Evolutionary conservation across 805 yeast species (phyloP).

Genomic region (Candida yuanshanica): DNA sequence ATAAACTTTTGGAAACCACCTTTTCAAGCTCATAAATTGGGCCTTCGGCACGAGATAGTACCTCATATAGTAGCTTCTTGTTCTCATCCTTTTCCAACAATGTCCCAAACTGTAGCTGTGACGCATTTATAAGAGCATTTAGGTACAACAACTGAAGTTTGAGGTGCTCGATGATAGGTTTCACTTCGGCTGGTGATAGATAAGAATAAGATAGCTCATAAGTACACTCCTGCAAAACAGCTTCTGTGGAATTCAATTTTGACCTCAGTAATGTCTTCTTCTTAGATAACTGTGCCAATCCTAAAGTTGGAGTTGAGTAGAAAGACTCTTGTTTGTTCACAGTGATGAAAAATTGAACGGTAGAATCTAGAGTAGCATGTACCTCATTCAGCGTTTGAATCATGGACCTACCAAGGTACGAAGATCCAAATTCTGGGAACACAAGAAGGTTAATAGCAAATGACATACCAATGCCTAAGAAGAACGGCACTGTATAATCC

Average conservation of each 20-base stretch:
- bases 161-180: conserved; percentile 29
- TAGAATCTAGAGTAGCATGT: conserved; percentile 32
- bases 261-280: conserved; percentile 28
- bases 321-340: conserved; percentile 12
- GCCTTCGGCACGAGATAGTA: conserved; percentile 25
- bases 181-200: conserved; percentile 37
- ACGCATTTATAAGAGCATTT: conserved; percentile 41
- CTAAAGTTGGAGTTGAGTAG: conserved; percentile 19
- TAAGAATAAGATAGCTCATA: conserved; percentile 45
- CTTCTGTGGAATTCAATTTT: conserved; percentile 30
- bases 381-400: conserved; percentile 34
- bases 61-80: conserved; percentile 25
- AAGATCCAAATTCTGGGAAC: conserved; percentile 49
- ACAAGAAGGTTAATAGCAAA: conserved; percentile 36
- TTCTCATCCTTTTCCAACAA: conserved; percentile 19
- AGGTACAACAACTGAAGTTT: conserved; percentile 28
- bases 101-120: conserved; percentile 38
- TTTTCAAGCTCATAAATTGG: conserved; percentile 32
- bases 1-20: conserved; percentile 29
- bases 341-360: conserved; percentile 35
- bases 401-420: conserved; percentile 40
- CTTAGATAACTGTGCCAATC: conserved; percentile 29
- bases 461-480: conserved; percentile 39
- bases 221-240: conserved; percentile 40
- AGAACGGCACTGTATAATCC: conserved; percentile 38